Base-by-base conservation (phyloP, 179 eudicot species). In the Gypsophila paniculata region DNA sequence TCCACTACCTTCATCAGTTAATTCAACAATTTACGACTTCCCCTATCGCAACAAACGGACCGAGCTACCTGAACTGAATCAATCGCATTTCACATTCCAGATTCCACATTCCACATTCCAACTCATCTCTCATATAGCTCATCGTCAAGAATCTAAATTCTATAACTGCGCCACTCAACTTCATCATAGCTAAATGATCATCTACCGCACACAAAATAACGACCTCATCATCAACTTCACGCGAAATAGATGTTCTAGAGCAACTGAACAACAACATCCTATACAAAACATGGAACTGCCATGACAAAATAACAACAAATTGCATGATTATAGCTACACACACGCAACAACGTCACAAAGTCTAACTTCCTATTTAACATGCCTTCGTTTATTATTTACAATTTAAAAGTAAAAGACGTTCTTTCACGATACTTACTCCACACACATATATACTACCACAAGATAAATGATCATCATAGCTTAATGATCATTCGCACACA, bases 181-280 rank as follows among this genome's bases (percentile, higher is more conserved):
- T 61, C 66, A 73, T 73, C 15, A 26, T 2, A 58, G 63, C 61
- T 36, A 52, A 77, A 70, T 78, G 81, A 65, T 70, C 61, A 29
- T 58, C 66, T 52, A 61, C 18, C 71, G 46, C 29, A 10, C 29
- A 10, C 34, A n/a, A 46, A 51, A 74, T 15, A 39, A 72, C 69
- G 66, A 52, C 58, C 60, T 70, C 54, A 57, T 25, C 18, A 1
- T 61, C 17, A 68, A 66, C 55, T 25, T 70, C 75, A 75, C 17
- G 69, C 21, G 13, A 59, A 71, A 36, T 21, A 10, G 21, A 58
- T 29, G 72, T 42, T 15, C n/a, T 34, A 17, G 55, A 26, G 5
- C 22, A 38, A 42, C 19, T 9, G 12, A 42, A 42, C 46, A 61
- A 32, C 34, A 29, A 29, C 34, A 1, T 29, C 34, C 34, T 29